Evolutionary conservation across 495 filamentous ascomycete genomes (phyloP).

Genomic region (Bacidia rubella): DNA sequence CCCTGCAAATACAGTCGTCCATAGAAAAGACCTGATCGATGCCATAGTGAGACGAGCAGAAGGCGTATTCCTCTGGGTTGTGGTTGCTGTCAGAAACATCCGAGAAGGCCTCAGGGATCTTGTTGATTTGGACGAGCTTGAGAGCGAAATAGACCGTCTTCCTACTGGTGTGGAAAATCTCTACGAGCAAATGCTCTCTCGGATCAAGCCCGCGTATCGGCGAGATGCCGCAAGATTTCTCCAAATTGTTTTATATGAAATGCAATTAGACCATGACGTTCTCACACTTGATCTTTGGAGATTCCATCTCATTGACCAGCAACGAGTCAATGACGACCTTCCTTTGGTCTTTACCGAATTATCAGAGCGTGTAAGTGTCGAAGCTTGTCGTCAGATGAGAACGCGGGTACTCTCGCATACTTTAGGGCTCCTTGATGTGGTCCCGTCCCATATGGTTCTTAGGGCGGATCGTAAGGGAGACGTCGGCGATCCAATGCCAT

Average conservation of each 20-base stretch:
- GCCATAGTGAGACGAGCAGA: background rate
- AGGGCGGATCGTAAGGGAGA: background rate
- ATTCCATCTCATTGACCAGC: background rate
- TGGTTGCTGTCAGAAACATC: constrained; percentile 1
- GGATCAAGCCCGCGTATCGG: constrained; percentile 3
- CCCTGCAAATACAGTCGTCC: background rate
- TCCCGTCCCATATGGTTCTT: background rate
- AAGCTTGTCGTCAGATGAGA: background rate
- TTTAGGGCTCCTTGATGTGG: background rate
- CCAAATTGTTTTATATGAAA: background rate
- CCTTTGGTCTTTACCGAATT: background rate
- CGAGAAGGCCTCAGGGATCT: background rate
- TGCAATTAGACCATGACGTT: background rate
- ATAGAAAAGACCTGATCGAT: background rate
- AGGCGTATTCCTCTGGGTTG: constrained; percentile 3
- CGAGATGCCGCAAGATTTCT: constrained; percentile 6
- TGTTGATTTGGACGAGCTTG: constrained; percentile 1
- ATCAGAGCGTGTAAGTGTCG: background rate
- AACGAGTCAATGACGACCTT: background rate
- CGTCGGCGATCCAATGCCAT: background rate
- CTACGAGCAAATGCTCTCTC: background rate
- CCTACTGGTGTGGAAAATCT: constrained; percentile 4
- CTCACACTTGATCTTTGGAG: background rate
- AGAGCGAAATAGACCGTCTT: background rate
- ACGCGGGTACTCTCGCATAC: constrained; percentile 3